A percentile compares a stretch with the other conserved stretches of the same genome.
phyloP scores from a whole-genome alignment of 2,329 filamentous ascomycete species.

The Ilyonectria sp. region DNA sequence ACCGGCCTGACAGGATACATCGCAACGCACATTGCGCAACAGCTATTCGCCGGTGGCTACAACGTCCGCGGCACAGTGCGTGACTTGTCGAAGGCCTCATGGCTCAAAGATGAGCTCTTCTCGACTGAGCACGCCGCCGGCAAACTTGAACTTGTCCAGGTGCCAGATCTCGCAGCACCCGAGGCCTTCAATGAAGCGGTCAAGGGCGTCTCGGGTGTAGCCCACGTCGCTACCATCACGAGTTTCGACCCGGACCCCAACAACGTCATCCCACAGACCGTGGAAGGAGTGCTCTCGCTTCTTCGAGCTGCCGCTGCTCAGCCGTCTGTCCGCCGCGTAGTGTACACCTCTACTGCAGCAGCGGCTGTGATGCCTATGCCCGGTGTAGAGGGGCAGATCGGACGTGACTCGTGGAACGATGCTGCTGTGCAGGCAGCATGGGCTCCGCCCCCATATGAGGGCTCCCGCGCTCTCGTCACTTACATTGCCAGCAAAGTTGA shows the following conservation, averaged over 20 bases:
- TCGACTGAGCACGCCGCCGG: neutral
- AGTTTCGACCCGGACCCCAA: neutral
- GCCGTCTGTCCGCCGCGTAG: neutral
- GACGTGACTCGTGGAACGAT: neutral
- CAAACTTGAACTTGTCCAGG: neutral
- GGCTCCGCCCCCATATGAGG: slow-evolving; percentile 2
- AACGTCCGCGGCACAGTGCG: slow-evolving; percentile 10
- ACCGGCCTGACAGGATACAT: slow-evolving; percentile 6
- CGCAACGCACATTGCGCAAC: neutral
- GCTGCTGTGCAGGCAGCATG: neutral
- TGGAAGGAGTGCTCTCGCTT: neutral
- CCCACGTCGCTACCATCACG: neutral
- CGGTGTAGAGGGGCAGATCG: neutral
- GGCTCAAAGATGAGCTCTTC: neutral
- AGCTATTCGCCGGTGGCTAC: neutral
- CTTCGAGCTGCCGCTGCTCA: neutral
- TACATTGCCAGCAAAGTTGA: slow-evolving; percentile 11
- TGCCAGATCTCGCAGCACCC: neutral
- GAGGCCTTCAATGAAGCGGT: neutral
- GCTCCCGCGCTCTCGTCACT: neutral
- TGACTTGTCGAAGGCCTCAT: neutral
- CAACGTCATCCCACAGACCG: neutral
- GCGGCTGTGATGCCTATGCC: neutral
- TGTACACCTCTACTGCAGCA: neutral
- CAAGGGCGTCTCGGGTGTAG: neutral